phyloP scores from a whole-genome alignment of 1,139 yeast genomes.

The Arxiozyma telluris region DNA sequence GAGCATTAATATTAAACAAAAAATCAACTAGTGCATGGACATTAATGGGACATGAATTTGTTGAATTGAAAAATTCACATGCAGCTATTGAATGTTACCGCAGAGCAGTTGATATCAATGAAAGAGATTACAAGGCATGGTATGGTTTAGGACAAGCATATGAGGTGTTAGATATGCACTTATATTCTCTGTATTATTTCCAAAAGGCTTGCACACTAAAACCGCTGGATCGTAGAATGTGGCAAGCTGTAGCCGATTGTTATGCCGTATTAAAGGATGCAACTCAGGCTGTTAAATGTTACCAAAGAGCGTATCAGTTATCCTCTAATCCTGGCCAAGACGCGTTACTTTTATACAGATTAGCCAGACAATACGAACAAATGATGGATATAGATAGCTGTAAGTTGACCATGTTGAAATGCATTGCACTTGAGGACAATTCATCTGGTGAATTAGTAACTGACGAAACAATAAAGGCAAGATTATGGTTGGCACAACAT shows the following conservation, averaged over 20 bases:
- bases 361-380: constrained; percentile 62
- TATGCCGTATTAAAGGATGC: constrained; percentile 69
- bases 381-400: constrained; percentile 47
- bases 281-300: constrained; percentile 39
- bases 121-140: constrained; percentile 94
- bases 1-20: constrained; percentile 77
- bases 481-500: constrained; percentile 76
- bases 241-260: constrained; percentile 93
- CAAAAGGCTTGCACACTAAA: constrained; percentile 84
- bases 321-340: constrained; percentile 36
- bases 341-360: constrained; percentile 48
- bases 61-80: constrained; percentile 89
- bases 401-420: constrained; percentile 57
- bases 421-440: constrained; percentile 52
- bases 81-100: constrained; percentile 96
- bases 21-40: constrained; percentile 93
- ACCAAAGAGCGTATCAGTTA: constrained; percentile 40
- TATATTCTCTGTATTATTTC: constrained; percentile 84
- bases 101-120: constrained; percentile 79
- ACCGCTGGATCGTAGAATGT: constrained; percentile 87
- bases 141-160: constrained; percentile 97
- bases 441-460: constrained; percentile 51
- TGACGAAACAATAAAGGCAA: constrained; percentile 73
- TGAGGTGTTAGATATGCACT: constrained; percentile 91
- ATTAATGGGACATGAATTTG: constrained; percentile 97